Percentiles rank a stretch among this genome's conserved stretches.
Evolutionary conservation across 1,284 basidiomycete species (phyloP).

Genomic region (Ceratobasidium sp.): DNA sequence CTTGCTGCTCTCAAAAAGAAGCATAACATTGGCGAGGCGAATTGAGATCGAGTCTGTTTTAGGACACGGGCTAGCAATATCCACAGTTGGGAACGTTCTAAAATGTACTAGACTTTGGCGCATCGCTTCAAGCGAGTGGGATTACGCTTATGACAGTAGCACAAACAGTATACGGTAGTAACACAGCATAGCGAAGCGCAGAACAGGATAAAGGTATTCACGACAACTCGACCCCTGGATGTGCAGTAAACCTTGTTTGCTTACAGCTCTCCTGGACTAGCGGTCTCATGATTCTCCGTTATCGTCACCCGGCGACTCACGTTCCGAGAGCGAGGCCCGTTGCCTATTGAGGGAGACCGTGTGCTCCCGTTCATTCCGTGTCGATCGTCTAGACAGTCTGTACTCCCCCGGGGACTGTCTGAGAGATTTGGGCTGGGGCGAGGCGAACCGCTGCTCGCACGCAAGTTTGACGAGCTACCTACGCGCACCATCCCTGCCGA

Average conservation of each 20-base stretch:
- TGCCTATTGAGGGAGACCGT: slow-evolving; percentile 4
- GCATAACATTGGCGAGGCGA: slow-evolving; percentile 78
- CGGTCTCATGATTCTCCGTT: slow-evolving; percentile 14
- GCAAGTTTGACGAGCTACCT: slow-evolving; percentile 22
- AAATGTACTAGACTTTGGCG: neutral
- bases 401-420: slow-evolving; percentile 35
- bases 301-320: slow-evolving; percentile 22
- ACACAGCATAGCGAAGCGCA: slow-evolving; percentile 15
- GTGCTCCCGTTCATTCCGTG: neutral
- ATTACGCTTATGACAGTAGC: slow-evolving; percentile 24
- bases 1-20: slow-evolving; percentile 87
- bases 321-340: slow-evolving; percentile 32
- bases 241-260: slow-evolving; percentile 5
- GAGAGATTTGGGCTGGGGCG: slow-evolving; percentile 5
- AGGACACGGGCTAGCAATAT: neutral
- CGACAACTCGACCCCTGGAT: neutral
- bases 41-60: slow-evolving; percentile 12
- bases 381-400: slow-evolving; percentile 33
- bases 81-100: neutral
- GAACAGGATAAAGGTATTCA: slow-evolving; percentile 3
- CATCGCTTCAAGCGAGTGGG: slow-evolving; percentile 8
- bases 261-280: slow-evolving; percentile 28
- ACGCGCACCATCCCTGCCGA: slow-evolving; percentile 19
- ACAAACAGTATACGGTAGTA: slow-evolving; percentile 18
- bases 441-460: slow-evolving; percentile 24